Evolutionary conservation across 345 rosid species (phyloP), one percentile per base, ranked within the genome.

Genomic region (Brassica carinata): DNA sequence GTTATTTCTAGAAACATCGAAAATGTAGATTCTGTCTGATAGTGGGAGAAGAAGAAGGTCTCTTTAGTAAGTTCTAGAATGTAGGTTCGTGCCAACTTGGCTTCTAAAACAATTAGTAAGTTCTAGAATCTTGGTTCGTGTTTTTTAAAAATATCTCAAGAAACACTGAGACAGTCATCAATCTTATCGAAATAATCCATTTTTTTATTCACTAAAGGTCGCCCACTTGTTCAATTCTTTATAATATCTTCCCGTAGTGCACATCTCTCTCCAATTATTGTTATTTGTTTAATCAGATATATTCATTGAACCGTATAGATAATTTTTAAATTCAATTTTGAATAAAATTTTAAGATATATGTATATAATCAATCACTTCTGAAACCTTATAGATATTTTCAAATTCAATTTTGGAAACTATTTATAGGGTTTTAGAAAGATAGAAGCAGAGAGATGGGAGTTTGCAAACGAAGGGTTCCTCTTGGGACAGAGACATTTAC

Each of bases 381-480:
- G 13, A 40, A 40, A 40, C 48, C 48, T 40, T 40, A 40, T 9
- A 40, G 38, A 34, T 34, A 34, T 34, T 9, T 40, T 40, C 11
- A 40, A 8, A 40, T 40, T 1, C 48, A 40, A 8, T 23, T 26
- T 34, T 29, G 71, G 30, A 33, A 18, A 43, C 3, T 73, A 14
- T 62, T 0, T 2, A 81, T 88, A 94, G 99, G 99, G 99, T 7
- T 96, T 96, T 72, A 88, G 97, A 63, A 96, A 94, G 85, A 92
- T 96, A 84, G 98, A 96, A 86, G 95, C 98, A 0, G 99, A 96
- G 69, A 89, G 92, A 64, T 94, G 99, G 99, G 98, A 96, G 84
- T 96, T 96, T 81, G 98, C 98, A 19, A 96, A 96, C 73, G 98
- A 96, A 86, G 93, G 94, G 11, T 96, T 96, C 77, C 83, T 92